These are phyloP conservation scores for Candida sonorensis DNA, from an alignment of 805 yeast genomes.

Conservation along the genomic window DNA sequence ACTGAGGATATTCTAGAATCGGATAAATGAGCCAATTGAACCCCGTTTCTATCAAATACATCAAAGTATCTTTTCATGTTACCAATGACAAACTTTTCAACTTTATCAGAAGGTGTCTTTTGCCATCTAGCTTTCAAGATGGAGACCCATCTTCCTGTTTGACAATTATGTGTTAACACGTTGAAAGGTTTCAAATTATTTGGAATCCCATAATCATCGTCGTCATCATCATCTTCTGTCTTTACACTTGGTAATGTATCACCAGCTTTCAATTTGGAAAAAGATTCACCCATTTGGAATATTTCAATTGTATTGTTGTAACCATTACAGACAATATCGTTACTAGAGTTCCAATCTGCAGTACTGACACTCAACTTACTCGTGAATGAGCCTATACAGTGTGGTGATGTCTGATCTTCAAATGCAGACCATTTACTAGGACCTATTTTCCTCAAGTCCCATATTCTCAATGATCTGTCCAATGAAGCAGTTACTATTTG, in stretches of 20 bases:
- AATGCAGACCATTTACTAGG: slow-evolving; percentile 54
- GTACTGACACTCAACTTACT: slow-evolving; percentile 79
- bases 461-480: slow-evolving; percentile 75
- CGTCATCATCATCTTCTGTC: slow-evolving; percentile 14
- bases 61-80: slow-evolving; percentile 90
- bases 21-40: slow-evolving; percentile 68
- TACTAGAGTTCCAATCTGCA: slow-evolving; percentile 71
- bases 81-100: slow-evolving; percentile 82
- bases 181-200: slow-evolving; percentile 50
- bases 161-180: slow-evolving; percentile 82
- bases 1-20: slow-evolving; percentile 67
- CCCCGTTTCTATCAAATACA: slow-evolving; percentile 70
- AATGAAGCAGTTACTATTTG: slow-evolving; percentile 84
- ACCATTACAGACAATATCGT: slow-evolving; percentile 81
- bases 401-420: slow-evolving; percentile 39
- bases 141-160: slow-evolving; percentile 95
- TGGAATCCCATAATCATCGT: slow-evolving; percentile 22
- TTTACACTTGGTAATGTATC: slow-evolving; percentile 3
- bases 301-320: slow-evolving; percentile 80
- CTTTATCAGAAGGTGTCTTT: slow-evolving; percentile 54
- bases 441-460: slow-evolving; percentile 69
- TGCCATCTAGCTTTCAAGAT: slow-evolving; percentile 90
- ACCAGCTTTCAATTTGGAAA: slow-evolving; percentile 15
- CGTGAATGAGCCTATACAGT: slow-evolving; percentile 50
- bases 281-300: slow-evolving; percentile 44